Base-by-base conservation (phyloP, 2,329 filamentous ascomycete genomes). In the Aureobasidium sp. region DNA sequence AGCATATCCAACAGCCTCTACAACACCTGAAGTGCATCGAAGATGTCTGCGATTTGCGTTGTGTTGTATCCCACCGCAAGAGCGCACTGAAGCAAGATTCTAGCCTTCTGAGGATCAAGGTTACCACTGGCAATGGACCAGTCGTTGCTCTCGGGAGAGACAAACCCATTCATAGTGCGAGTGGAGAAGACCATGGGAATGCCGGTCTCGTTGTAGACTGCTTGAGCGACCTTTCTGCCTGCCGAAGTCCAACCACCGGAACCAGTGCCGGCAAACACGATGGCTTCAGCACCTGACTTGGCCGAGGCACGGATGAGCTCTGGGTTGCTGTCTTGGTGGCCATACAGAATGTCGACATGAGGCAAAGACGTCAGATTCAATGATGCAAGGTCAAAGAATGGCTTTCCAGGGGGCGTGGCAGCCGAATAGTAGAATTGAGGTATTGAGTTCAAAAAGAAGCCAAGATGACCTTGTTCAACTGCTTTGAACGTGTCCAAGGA, bases 401-500 rank as follows among this genome's bases (percentile, higher is more conserved):
- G 67, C 67, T 78, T 76, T 57, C 78, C 76, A 23, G 78, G 69
- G 13, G 83, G 79, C 46, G 74, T 71, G 2, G 76, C 73, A 0
- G 83, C 75, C 10, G 76, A 75, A 65, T 78, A 86, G 74, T 81
- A 86, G 74, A 85, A 86, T 65, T 81, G 78, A 0, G 84, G 82
- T 38, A 78, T 74, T 61, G 83, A 75, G 65, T 83, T 79, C 66
- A 84, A 76, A 68, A 86, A 81, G 60, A 77, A 75, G 37, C 84
- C 84, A 0, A 86, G 74, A 62, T 78, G 78, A 1, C 83, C 81
- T 64, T 77, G 75, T 70, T 87, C 84, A 15, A 73, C 73, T 1
- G 79, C 77, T 67, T 78, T 79, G 76, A 87, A 87, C 8, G 83
- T 84, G 66, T 86, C 84, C 51, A 85, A 74, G 1, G 79, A 76